These are phyloP conservation scores for Quercus dentata DNA, from an alignment of 306 rosid species.

Conservation along the genomic window DNA sequence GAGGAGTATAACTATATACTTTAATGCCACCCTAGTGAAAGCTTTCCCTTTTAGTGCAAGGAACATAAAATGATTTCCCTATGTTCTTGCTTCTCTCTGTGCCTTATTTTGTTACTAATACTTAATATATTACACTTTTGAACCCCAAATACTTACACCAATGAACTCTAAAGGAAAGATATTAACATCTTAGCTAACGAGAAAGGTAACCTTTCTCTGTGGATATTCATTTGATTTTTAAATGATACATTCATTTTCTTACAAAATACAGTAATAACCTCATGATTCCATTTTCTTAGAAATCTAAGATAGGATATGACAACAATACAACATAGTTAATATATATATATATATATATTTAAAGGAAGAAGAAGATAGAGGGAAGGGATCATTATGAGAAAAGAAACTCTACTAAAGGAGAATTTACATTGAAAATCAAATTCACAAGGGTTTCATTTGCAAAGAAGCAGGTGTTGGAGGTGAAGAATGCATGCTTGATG, in stretches of 20 bases:
- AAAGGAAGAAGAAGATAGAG: not conserved
- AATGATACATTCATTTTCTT: not conserved
- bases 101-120: not conserved
- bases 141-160: too few species aligned
- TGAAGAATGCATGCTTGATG: not conserved
- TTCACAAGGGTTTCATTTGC: not conserved
- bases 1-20: too few species aligned
- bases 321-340: not conserved
- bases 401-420: not conserved
- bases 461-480: not conserved
- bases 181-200: not conserved
- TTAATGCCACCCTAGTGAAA: too few species aligned
- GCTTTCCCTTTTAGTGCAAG: not conserved
- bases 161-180: too few species aligned
- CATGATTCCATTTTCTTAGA: not conserved
- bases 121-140: too few species aligned
- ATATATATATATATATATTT: too few species aligned
- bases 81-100: not conserved
- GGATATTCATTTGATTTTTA: not conserved
- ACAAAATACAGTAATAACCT: not conserved
- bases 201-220: not conserved
- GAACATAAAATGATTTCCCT: not conserved
- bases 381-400: not conserved
- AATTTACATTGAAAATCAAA: not conserved
- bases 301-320: not conserved